Percentiles rank a stretch among this genome's conserved stretches.
These are phyloP conservation scores for Paracorniculantispora psalliotae DNA, from an alignment of 2,329 filamentous ascomycete species.

Conservation along the genomic window DNA sequence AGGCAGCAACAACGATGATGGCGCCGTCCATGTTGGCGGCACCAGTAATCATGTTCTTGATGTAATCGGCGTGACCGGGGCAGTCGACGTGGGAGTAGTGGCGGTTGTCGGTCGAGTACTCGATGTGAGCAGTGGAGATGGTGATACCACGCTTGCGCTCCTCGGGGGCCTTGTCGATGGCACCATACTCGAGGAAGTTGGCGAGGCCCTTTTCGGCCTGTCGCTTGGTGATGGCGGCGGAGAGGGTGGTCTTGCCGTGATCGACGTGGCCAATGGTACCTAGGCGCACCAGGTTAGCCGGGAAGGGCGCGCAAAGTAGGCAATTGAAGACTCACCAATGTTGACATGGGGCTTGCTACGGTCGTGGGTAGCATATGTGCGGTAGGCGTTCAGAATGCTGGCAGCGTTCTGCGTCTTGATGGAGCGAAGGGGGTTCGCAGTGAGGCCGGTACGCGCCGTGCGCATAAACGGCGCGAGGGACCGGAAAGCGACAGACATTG, in stretches of 20 bases:
- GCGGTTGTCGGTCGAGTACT: slow-evolving; percentile 88
- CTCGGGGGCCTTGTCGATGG: slow-evolving; percentile 98
- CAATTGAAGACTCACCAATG: slow-evolving; percentile 59
- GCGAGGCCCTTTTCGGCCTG: slow-evolving; percentile 92
- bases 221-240: slow-evolving; percentile 97
- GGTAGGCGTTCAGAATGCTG: slow-evolving; percentile 60
- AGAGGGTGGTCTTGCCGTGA: slow-evolving; percentile 99
- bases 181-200: slow-evolving; percentile 92
- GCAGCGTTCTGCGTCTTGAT: slow-evolving; percentile 58
- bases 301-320: too few species aligned
- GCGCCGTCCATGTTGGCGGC: slow-evolving; percentile 99
- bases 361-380: slow-evolving; percentile 69
- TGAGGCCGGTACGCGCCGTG: slow-evolving; percentile 71
- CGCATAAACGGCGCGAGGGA: slow-evolving; percentile 74
- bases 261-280: slow-evolving; percentile 99
- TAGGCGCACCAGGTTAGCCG: slow-evolving; percentile 31
- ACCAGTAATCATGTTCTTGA: slow-evolving; percentile 99
- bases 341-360: slow-evolving; percentile 97
- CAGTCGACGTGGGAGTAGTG: slow-evolving; percentile 99
- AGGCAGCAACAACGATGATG: slow-evolving; percentile 97
- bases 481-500: slow-evolving; percentile 78
- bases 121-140: slow-evolving; percentile 96
- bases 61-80: slow-evolving; percentile 99
- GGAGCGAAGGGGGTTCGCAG: slow-evolving; percentile 72
- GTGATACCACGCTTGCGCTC: slow-evolving; percentile 99